phyloP scores from a whole-genome alignment of 2,329 filamentous ascomycete genomes.

The Clarireedia monteithiana region DNA sequence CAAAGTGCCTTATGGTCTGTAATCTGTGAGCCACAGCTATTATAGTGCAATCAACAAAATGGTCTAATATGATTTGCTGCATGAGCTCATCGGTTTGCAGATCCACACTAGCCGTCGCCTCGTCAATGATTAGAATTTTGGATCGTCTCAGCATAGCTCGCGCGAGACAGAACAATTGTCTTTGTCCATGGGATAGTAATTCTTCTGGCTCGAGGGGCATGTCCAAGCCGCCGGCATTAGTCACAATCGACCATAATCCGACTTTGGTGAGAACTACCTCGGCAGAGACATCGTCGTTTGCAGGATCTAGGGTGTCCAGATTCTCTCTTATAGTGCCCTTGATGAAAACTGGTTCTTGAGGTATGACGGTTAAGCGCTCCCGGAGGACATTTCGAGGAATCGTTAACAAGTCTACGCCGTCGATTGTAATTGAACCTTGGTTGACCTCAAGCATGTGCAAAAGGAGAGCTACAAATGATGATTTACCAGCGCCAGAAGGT shows the following conservation, averaged over 20 bases:
- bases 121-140: constrained; percentile 30
- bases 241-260: constrained; percentile 19
- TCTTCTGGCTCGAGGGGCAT: constrained; percentile 35
- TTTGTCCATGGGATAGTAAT: constrained; percentile 39
- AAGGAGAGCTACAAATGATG: constrained; percentile 37
- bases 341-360: constrained; percentile 44
- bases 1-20: constrained; percentile 92
- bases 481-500: constrained; percentile 35
- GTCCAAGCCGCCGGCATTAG: constrained; percentile 12
- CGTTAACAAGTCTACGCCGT: constrained; percentile 37
- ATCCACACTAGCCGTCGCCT: constrained; percentile 51
- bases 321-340: constrained; percentile 41
- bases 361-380: constrained; percentile 30
- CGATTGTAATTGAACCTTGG: constrained; percentile 36
- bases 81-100: constrained; percentile 91
- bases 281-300: constrained; percentile 32
- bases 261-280: constrained; percentile 38
- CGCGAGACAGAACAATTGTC: constrained; percentile 37
- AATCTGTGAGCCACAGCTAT: constrained; percentile 91
- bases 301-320: constrained; percentile 33
- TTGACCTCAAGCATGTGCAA: constrained; percentile 41
- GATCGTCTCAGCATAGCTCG: constrained; percentile 33
- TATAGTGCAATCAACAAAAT: constrained; percentile 74
- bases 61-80: constrained; percentile 81
- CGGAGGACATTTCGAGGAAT: constrained; percentile 38